Percentiles rank a stretch among this genome's conserved stretches.
These are phyloP conservation scores for Candida buenavistaensis DNA, from an alignment of 1,139 yeast genomes.

Conservation along the genomic window DNA sequence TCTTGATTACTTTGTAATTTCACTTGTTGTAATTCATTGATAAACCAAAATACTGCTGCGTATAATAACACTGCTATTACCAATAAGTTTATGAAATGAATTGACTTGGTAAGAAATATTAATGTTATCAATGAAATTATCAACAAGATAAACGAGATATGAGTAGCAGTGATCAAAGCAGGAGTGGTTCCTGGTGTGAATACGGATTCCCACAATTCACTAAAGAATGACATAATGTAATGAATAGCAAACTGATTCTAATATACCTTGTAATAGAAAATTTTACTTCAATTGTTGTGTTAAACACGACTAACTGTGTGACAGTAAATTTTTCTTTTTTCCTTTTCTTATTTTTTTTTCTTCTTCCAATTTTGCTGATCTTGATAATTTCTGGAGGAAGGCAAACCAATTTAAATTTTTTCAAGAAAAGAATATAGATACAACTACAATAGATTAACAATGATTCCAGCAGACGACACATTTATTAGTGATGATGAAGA, in stretches of 20 bases:
- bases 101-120: conserved; percentile 62
- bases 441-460: conserved; percentile 4
- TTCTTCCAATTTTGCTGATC: conserved; percentile 3
- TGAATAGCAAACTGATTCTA: too few relatives aligned
- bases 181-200: conserved; percentile 96
- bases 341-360: conserved; percentile 1
- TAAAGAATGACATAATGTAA: conserved; percentile 48
- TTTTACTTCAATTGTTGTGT: background rate
- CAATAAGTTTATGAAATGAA: conserved; percentile 76
- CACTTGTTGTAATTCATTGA: conserved; percentile 61
- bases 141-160: conserved; percentile 31
- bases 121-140: conserved; percentile 53
- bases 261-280: background rate
- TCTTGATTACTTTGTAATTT: conserved; percentile 33
- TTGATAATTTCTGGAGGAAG: conserved; percentile 2
- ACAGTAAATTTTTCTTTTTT: conserved; percentile 1
- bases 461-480: conserved; percentile 35
- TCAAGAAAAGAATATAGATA: too few relatives aligned
- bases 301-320: conserved; percentile 1
- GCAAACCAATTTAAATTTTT: too few relatives aligned
- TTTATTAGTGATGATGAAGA: conserved; percentile 81
- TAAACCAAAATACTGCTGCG: conserved; percentile 85
- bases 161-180: conserved; percentile 69
- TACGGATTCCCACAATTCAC: conserved; percentile 84
- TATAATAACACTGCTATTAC: conserved; percentile 72